Base-by-base conservation (phyloP, 164 flowering plant species). In the Sedum album region DNA sequence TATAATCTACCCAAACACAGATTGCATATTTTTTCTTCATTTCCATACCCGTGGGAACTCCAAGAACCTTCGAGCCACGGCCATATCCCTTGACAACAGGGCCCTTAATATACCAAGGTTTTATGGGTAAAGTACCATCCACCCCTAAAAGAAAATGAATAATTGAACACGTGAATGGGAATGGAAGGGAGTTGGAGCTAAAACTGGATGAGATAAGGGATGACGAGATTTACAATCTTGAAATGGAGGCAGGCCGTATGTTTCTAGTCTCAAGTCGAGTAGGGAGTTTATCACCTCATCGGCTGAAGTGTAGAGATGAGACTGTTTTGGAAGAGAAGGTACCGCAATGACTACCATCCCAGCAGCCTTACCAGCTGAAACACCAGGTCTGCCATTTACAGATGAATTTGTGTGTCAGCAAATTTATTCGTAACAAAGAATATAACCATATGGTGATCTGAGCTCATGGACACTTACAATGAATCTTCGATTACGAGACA, bases 41-140 rank as follows among this genome's bases (percentile, higher is more conserved):
- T 69, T 69, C 9, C 65, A 62, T 55, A 91, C 99, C 97, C 79
- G 99, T 94, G 36, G 97, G 99, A 73, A 94, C 81, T 30, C 97
- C 97, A 69, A 94, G 97, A 28, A 88, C 85, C 79, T 91, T 91
- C 35, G 99, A 94, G 72, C 99, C 99, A 75, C 99, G 99, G 44
- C 95, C 95, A 78, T 73, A 91, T 70, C 99, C 99, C 73, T 88
- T 90, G 39, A 94, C 75, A 42, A 94, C 97, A 51, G 96, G 93
- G 38, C 99, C 99, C 44, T 93, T 87, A 60, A 91, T 84, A 73
- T 80, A 72, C 95, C 93, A 91, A 68, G 97, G 91, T 70, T 91
- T 95, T 68, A 87, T 66, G 26, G 99, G 92, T 67, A 94, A 76
- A 41, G 99, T 92, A 62, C 80, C 82, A 65, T 86, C 88, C 39